These are phyloP conservation scores for Arthrinium puccinioides DNA, from an alignment of 2,329 filamentous ascomycete species.

Conservation along the genomic window DNA sequence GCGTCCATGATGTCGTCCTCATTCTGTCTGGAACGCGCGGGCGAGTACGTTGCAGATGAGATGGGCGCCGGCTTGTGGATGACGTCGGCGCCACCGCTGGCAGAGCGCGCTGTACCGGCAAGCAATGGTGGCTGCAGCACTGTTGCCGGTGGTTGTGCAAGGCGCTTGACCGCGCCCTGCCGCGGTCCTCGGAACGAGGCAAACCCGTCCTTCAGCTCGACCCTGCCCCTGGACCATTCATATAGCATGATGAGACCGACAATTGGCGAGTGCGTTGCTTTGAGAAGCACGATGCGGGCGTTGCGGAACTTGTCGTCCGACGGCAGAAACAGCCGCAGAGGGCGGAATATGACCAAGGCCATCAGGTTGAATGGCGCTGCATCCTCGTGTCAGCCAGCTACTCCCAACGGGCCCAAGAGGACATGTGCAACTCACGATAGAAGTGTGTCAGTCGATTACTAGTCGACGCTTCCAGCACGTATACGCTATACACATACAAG, in stretches of 20 bases:
- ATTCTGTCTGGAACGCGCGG: conserved; percentile 4
- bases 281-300: conserved; percentile 54
- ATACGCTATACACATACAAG: conserved; percentile 65
- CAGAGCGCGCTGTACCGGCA: conserved; percentile 3
- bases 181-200: conserved; percentile 41
- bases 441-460: conserved; percentile 64
- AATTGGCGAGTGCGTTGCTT: conserved; percentile 58
- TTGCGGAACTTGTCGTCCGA: conserved; percentile 56
- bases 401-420: neutral
- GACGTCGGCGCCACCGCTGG: too few species aligned
- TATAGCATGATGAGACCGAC: conserved; percentile 64
- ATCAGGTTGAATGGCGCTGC: conserved; percentile 63
- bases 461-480: conserved; percentile 60
- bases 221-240: conserved; percentile 42
- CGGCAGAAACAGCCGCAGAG: conserved; percentile 61
- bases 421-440: conserved; percentile 36
- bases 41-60: too few species aligned
- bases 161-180: conserved; percentile 14
- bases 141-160: conserved; percentile 11
- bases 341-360: conserved; percentile 63
- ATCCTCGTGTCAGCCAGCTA: neutral
- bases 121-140: too few species aligned
- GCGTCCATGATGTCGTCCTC: conserved; percentile 30
- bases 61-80: conserved; percentile 12
- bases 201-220: conserved; percentile 32